Evolutionary conservation across 2,329 filamentous ascomycete species (phyloP).

Genomic region (Fusarium vanettenii): DNA sequence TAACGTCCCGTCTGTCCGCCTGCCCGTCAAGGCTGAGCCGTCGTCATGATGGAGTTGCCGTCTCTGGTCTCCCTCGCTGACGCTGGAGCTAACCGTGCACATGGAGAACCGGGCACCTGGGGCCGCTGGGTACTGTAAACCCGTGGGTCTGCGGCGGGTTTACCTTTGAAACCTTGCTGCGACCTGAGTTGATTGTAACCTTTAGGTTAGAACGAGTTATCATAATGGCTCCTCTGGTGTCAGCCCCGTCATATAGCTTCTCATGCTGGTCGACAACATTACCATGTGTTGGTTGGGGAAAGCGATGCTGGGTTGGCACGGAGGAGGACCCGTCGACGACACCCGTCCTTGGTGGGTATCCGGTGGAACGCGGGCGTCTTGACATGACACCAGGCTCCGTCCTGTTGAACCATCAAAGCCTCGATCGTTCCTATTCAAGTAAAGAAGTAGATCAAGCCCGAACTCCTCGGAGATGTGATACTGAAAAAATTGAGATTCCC

Average conservation of each 20-base stretch:
- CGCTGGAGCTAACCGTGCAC: slow-evolving; percentile 21
- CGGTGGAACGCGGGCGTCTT: slow-evolving; percentile 7
- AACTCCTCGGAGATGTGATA: not conserved
- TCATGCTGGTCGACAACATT: slow-evolving; percentile 10
- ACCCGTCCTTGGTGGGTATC: slow-evolving; percentile 1
- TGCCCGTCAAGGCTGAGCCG: slow-evolving; percentile 32
- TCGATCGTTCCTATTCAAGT: slow-evolving; percentile 5
- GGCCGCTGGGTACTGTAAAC: slow-evolving; percentile 3
- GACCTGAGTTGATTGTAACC: not conserved
- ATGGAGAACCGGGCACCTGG: slow-evolving; percentile 1
- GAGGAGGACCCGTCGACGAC: not conserved
- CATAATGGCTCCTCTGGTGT: not conserved
- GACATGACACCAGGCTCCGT: not conserved
- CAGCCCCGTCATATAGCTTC: not conserved
- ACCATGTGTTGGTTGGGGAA: slow-evolving; percentile 21
- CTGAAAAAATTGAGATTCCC: not conserved
- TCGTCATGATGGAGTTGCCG: slow-evolving; percentile 13
- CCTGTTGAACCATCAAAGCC: not conserved
- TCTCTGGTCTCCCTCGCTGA: slow-evolving; percentile 15
- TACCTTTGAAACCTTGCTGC: not conserved
- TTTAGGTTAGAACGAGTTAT: slow-evolving; percentile 21
- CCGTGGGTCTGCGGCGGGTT: slow-evolving; percentile 5
- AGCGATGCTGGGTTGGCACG: slow-evolving; percentile 5
- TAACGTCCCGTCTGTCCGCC: slow-evolving; percentile 22
- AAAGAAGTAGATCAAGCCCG: not conserved